phyloP scores from a whole-genome alignment of 306 rosid species.

The Calophaca sinica region DNA sequence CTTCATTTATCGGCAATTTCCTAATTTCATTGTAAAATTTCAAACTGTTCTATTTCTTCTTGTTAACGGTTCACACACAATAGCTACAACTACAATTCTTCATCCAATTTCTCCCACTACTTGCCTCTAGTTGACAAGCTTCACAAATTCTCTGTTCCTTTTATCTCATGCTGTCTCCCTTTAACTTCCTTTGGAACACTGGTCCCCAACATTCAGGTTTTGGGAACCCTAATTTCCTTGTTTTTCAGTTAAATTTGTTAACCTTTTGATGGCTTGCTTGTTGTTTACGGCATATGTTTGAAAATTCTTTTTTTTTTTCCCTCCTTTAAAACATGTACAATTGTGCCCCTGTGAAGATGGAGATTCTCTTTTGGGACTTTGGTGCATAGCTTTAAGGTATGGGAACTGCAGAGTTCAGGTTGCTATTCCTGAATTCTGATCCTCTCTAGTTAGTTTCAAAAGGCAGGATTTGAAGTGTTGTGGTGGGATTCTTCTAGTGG shows the following conservation, averaged over 20 bases:
- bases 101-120: too few species aligned
- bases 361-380: constrained; percentile 5
- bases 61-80: not conserved
- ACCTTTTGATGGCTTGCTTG: not conserved
- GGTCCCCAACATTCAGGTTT: constrained; percentile 21
- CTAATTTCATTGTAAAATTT: not conserved
- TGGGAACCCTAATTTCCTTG: constrained; percentile 30
- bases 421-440: constrained; percentile 6
- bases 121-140: not conserved
- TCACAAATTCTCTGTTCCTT: not conserved
- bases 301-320: not conserved
- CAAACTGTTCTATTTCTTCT: not conserved
- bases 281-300: constrained; percentile 13
- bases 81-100: not conserved
- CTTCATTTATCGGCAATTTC: not conserved
- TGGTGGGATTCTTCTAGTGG: constrained; percentile 6
- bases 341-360: constrained; percentile 23
- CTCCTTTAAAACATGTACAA: not conserved
- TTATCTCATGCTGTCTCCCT: not conserved
- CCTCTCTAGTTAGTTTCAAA: constrained; percentile 9
- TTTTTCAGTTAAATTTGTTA: not conserved
- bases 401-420: not conserved
- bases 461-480: constrained; percentile 3
- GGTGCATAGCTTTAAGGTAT: constrained; percentile 15
- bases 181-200: not conserved